A percentile compares a stretch with the other conserved stretches of the same genome.
Conservation (phyloP, 2,329 filamentous ascomycete genomes). For the Fusarium agapanthi region DNA sequence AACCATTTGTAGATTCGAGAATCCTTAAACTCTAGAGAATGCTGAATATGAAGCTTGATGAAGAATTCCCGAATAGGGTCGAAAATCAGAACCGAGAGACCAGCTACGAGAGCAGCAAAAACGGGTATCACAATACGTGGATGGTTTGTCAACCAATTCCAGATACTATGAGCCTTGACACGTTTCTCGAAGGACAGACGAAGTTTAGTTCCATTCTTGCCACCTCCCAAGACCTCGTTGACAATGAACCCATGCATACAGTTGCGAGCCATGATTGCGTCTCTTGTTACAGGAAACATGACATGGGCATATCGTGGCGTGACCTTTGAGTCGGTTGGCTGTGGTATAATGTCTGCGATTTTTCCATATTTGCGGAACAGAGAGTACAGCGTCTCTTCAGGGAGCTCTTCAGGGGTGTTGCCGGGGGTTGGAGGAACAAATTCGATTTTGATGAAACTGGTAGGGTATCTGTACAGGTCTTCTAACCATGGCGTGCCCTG, state of each 20-base stretch:
- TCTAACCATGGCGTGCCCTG: slow-evolving; percentile 92
- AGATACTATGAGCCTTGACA: slow-evolving; percentile 79
- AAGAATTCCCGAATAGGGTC: slow-evolving; percentile 95
- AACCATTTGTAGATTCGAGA: slow-evolving; percentile 83
- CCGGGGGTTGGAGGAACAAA: slow-evolving; percentile 80
- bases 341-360: slow-evolving; percentile 82
- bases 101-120: slow-evolving; percentile 81
- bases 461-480: slow-evolving; percentile 86
- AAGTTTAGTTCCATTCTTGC: slow-evolving; percentile 77
- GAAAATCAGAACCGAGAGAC: slow-evolving; percentile 86
- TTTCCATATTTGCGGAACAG: slow-evolving; percentile 92
- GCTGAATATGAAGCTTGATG: slow-evolving; percentile 86
- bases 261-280: slow-evolving; percentile 88
- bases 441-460: slow-evolving; percentile 79
- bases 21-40: slow-evolving; percentile 76
- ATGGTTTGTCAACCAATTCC: slow-evolving; percentile 87
- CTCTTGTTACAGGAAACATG: slow-evolving; percentile 76
- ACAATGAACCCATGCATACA: slow-evolving; percentile 89
- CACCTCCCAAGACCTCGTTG: slow-evolving; percentile 73
- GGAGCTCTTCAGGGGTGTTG: slow-evolving; percentile 77
- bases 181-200: slow-evolving; percentile 85
- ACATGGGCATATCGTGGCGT: slow-evolving; percentile 82
- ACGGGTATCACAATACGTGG: slow-evolving; percentile 88
- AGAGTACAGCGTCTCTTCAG: slow-evolving; percentile 86
- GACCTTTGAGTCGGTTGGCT: slow-evolving; percentile 87